phyloP scores from a whole-genome alignment of 768 basidiomycete species.

The Kwoniella sp. region DNA sequence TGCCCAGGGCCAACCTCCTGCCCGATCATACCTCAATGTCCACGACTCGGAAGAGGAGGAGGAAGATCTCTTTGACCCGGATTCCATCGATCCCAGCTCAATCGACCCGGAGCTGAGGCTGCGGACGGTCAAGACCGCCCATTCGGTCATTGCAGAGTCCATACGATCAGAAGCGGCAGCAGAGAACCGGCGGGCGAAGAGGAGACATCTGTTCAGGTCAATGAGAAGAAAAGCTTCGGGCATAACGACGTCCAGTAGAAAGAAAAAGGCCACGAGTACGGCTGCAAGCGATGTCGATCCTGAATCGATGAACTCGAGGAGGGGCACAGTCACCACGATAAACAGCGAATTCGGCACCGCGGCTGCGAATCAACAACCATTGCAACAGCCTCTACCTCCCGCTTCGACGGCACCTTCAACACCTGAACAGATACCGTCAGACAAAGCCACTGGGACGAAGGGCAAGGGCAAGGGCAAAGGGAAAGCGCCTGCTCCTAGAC shows the following conservation, averaged over 20 bases:
- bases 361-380: not conserved
- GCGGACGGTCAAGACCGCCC: conserved; percentile 88
- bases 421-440: not conserved
- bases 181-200: conserved; percentile 57
- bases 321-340: conserved; percentile 14
- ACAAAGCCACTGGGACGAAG: conserved; percentile 5
- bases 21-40: conserved; percentile 21
- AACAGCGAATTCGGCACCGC: conserved; percentile 7
- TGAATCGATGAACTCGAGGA: conserved; percentile 5
- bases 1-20: not conserved
- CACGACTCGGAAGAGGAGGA: conserved; percentile 35
- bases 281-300: not conserved
- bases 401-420: conserved; percentile 2
- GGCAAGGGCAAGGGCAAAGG: conserved; percentile 18
- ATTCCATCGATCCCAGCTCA: conserved; percentile 24
- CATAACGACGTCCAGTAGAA: conserved; percentile 17
- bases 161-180: conserved; percentile 68
- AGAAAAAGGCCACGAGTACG: conserved; percentile 18
- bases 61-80: conserved; percentile 39
- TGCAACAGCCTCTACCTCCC: not conserved
- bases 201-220: conserved; percentile 37
- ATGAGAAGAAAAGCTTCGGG: conserved; percentile 36
- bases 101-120: conserved; percentile 81
- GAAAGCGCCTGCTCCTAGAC: conserved; percentile 55
- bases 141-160: conserved; percentile 84